Conservation (phyloP, 2,329 filamentous ascomycete species). For the Coniochaeta sp. region DNA sequence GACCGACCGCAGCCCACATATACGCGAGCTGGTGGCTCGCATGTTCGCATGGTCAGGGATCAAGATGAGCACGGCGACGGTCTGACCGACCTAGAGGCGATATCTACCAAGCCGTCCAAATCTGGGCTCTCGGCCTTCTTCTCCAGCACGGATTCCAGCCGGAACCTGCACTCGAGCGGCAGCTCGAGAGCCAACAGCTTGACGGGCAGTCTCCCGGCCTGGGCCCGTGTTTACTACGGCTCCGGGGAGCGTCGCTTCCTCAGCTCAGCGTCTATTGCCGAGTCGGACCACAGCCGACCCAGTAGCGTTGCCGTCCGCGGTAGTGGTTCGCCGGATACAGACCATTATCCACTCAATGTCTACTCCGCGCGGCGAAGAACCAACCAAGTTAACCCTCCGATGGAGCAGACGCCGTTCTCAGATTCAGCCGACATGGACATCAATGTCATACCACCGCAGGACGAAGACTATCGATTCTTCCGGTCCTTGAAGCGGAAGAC, state of each 20-base stretch:
- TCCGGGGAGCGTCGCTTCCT: slow-evolving; percentile 53
- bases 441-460: slow-evolving; percentile 21
- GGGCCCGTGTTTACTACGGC: slow-evolving; percentile 63
- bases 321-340: slow-evolving; percentile 42
- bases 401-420: slow-evolving; percentile 18
- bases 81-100: slow-evolving; percentile 49
- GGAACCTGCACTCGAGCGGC: slow-evolving; percentile 42
- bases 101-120: slow-evolving; percentile 45
- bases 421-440: slow-evolving; percentile 37
- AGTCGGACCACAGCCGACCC: slow-evolving; percentile 36
- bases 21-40: slow-evolving; percentile 28
- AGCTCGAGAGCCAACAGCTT: slow-evolving; percentile 39
- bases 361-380: slow-evolving; percentile 37
- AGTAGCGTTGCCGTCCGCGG: slow-evolving; percentile 31
- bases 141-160: slow-evolving; percentile 37
- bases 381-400: slow-evolving; percentile 23
- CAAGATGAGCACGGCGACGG: slow-evolving; percentile 59
- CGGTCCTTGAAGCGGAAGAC: slow-evolving; percentile 33
- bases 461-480: slow-evolving; percentile 17
- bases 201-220: slow-evolving; percentile 34
- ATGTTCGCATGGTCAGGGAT: slow-evolving; percentile 43
- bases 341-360: slow-evolving; percentile 37
- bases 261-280: slow-evolving; percentile 35
- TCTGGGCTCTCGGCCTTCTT: slow-evolving; percentile 44
- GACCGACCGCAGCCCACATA: slow-evolving; percentile 41